A percentile compares a stretch with the other conserved stretches of the same genome.
Conservation (phyloP, 2,329 filamentous ascomycete species). For the Hypoxylon sp. region DNA sequence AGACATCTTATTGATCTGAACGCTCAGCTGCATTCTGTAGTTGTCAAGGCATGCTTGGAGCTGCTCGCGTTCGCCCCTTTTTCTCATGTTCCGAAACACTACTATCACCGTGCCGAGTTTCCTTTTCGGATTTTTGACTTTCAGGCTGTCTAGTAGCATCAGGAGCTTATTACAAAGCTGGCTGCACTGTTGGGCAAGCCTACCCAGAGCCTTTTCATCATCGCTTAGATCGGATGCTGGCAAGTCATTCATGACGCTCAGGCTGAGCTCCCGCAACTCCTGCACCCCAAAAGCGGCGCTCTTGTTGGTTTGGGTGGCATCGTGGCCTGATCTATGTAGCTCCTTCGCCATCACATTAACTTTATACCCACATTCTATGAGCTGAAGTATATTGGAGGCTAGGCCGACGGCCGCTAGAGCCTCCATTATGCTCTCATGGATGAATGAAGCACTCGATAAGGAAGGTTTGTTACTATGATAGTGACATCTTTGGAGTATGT, state of each 20-base stretch:
- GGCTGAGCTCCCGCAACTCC: slow-evolving; percentile 32
- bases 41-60: slow-evolving; percentile 25
- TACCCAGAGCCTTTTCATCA: slow-evolving; percentile 20
- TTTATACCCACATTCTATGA: slow-evolving; percentile 35
- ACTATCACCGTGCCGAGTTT: slow-evolving; percentile 7
- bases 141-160: slow-evolving; percentile 22
- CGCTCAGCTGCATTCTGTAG: slow-evolving; percentile 23
- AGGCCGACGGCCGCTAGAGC: slow-evolving; percentile 32
- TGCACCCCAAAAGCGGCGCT: slow-evolving; percentile 16
- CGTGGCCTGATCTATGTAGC: slow-evolving; percentile 18
- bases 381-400: slow-evolving; percentile 33
- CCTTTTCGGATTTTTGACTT: slow-evolving; percentile 1
- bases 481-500: background rate
- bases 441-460: too few species aligned
- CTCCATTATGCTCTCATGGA: slow-evolving; percentile 18
- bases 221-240: slow-evolving; percentile 15
- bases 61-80: slow-evolving; percentile 14
- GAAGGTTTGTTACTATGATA: background rate
- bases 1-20: slow-evolving; percentile 25
- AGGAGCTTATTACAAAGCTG: slow-evolving; percentile 26
- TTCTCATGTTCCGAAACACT: slow-evolving; percentile 24
- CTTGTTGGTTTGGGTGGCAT: slow-evolving; percentile 14
- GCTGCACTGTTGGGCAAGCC: slow-evolving; percentile 24
- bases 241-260: slow-evolving; percentile 14
- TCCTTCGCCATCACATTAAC: slow-evolving; percentile 22